Conservation (phyloP, 129 eudicot genomes). For the Chrysanthemum makinoi region DNA sequence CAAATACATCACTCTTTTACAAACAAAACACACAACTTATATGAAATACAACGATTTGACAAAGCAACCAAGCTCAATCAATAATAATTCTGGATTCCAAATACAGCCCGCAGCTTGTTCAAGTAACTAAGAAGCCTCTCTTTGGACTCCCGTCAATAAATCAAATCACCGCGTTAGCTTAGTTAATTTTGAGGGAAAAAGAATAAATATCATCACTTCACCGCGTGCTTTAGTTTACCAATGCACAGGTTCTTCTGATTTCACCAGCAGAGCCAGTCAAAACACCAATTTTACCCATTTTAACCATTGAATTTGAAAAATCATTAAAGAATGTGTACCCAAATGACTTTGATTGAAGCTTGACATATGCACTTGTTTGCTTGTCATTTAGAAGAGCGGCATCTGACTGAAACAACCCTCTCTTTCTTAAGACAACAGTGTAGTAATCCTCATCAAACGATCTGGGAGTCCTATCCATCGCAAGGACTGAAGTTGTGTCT, state of each 20-base stretch:
- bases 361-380: constrained; percentile 3
- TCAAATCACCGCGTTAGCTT: background rate
- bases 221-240: background rate
- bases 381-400: constrained; percentile 4
- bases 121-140: too few relatives aligned
- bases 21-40: too few relatives aligned
- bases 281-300: constrained; percentile 60
- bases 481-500: constrained; percentile 36
- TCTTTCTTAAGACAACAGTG: constrained; percentile 37
- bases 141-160: background rate
- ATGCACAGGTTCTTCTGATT: constrained; percentile 4
- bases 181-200: background rate
- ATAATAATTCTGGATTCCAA: too few relatives aligned
- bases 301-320: constrained; percentile 51
- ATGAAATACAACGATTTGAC: too few relatives aligned
- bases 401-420: constrained; percentile 58
- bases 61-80: too few relatives aligned
- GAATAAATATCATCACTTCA: background rate
- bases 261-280: constrained; percentile 36
- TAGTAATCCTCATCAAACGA: constrained; percentile 41
- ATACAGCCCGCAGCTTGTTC: too few relatives aligned
- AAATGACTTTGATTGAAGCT: background rate
- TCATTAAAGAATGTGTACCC: constrained; percentile 37
- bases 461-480: constrained; percentile 46
- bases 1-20: background rate